Evolutionary conservation across 2,329 filamentous ascomycete genomes (phyloP), one percentile per base, ranked within the genome.

Genomic region (Diaporthe vexans): DNA sequence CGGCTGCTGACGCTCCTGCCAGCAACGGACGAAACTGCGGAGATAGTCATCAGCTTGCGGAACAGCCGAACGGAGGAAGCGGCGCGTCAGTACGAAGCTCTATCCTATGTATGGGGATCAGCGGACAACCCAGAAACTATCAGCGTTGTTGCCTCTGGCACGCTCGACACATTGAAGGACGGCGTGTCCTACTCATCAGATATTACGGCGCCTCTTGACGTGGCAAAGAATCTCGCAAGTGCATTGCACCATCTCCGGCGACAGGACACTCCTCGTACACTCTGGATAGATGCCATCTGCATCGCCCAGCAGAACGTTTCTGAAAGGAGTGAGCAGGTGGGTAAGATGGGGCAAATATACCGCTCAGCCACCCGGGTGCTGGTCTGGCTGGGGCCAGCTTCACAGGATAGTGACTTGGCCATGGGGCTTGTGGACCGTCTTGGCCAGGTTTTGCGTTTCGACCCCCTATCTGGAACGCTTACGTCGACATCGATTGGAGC

Each of bases 281-380:
- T 65, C 17, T 74, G 73, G 73, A 65, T 74, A 24, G 73, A 74
- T 33, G 40, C 48, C 24, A 52, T 74, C 57, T 74, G 73, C 57
- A 74, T 74, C 69, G 57, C 72, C 26, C 73, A 74, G 46, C 37
- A 57, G 24, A 72, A 74, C 35, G 46, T 35, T 19, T n/a, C 51
- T 24, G 73, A 74, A 24, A 74, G 48, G 33, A 57, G 43, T 15
- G 37, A 61, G 33, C 73, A 74, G 51, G 69, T 74, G 57, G 68
- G 1, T 24, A 51, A 43, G 51, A 74, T 74, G 73, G 56, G 15
- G 11, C 52, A 73, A 8, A 65, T 74, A 26, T 74, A 72, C 57
- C 19, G 29, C 13, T 59, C 33, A 24, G 9, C 56, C 11, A 3
- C 11, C 2, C 56, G 56, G 3, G 56, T 59, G 33, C 21, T 59